Base-by-base conservation (phyloP, 140 eudicot species). In the Flaveria floridana region DNA sequence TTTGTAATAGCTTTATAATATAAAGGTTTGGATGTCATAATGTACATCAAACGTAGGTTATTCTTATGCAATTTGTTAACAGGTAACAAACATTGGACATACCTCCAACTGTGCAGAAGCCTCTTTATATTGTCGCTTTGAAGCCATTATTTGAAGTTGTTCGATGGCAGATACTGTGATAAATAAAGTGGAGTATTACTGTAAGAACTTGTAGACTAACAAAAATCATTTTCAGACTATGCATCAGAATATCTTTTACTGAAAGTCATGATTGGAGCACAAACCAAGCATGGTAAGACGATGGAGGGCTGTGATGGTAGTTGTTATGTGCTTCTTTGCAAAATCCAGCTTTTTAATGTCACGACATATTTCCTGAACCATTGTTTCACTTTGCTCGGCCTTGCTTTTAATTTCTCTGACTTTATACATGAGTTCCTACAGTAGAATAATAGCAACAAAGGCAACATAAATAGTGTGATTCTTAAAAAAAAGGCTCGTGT, bases 291-390 rank as follows among this genome's bases (percentile, higher is more conserved):
- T 95, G 37, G 97, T 95, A 78, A 95, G 96, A 63, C 97, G 99
- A 82, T 95, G 99, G 83, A 95, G 97, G 65, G 97, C 99, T 8
- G 97, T 95, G 57, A 95, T 91, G 2, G 99, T 91, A 61, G 99
- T 95, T 59, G 97, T 95, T 74, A 95, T 91, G 80, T 95, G 97
- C 84, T 95, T 95, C 81, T 95, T 95, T 46, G 97, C 97, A 73
- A 91, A 95, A 87, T 95, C 99, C 74, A 95, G 81, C 84, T 95
- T 95, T 90, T 95, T 91, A 67, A 95, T 95, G 85, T 95, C 99
- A 69, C 99, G 99, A 56, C 99, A 95, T 84, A 95, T 95, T 83
- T 95, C 99, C 86, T 95, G 99, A 77, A 95, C 99, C 99, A 91
- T 91, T 75, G 96, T 89, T 80, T 95, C 99, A 79, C 99, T 95